Base-by-base conservation (phyloP, 495 filamentous ascomycete species). In the Pyronema domesticum region DNA sequence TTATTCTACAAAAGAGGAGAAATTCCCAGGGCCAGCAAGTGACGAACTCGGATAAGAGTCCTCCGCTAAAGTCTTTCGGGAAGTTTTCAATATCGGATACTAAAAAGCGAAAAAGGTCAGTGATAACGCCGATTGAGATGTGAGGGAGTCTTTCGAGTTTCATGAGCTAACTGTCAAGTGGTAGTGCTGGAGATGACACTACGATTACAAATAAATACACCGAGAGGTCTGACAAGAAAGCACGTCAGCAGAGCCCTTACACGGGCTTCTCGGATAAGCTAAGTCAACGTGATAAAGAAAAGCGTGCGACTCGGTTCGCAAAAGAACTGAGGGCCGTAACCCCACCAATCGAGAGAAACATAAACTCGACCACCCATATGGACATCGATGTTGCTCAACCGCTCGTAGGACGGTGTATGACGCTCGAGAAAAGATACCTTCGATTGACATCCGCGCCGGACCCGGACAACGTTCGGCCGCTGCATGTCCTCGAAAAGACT, bases 341-440 rank as follows among this genome's bases (percentile, higher is more conserved):
- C 69, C 76, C 46, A 36, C 47, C 47, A 13, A 36, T 13, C 10
- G 23, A 30, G 47, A 7, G n/a, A 34, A 35, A 50, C 47, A 13
- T 50, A 23, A 13, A 34, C 47, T 30, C 23, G 23, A 82, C 11
- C 74, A 71, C 33, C 73, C 77, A 33, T 75, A 71, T 76, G 34
- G 68, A 72, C 48, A 72, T 77, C 55, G 91, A 89, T 49, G 61
- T 55, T 55, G 59, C 59, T 40, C 58, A 56, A 49, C 89, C 91
- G 10, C 78, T 96, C 30, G 78, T 95, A 44, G 91, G 91, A 56
- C 80, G 81, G 36, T 89, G 81, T 70, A 73, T 85, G 70, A 72
- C 72, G n/a, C 71, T 96, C 49, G 88, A 95, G 70, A 99, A 99
- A 73, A 78, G 75, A 59, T 99, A 94, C 66, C 84, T 96, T 64